These are phyloP conservation scores for Fusarium aywerte DNA, from an alignment of 2,329 filamentous ascomycete species.

Conservation along the genomic window DNA sequence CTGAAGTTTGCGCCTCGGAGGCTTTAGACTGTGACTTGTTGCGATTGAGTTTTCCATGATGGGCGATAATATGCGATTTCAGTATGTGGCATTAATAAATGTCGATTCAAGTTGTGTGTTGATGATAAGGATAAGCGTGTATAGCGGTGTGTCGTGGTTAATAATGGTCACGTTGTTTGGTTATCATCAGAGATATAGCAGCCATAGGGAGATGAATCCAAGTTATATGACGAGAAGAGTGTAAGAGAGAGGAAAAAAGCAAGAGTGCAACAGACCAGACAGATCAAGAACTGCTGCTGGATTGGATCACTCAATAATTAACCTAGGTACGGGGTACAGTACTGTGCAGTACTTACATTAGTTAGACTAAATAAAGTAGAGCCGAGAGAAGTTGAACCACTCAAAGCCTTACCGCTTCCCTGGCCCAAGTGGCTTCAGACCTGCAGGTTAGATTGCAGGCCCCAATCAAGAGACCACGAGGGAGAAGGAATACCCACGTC, in stretches of 20 bases:
- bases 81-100: constrained; percentile 25
- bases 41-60: constrained; percentile 23
- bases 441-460: constrained; percentile 40
- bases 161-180: constrained; percentile 23
- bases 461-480: constrained; percentile 40
- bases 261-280: constrained; percentile 25
- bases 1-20: constrained; percentile 47
- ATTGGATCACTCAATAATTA: constrained; percentile 1
- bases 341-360: neutral
- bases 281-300: constrained; percentile 14
- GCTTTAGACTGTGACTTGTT: constrained; percentile 41
- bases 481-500: constrained; percentile 42
- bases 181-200: constrained; percentile 8
- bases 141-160: constrained; percentile 19
- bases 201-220: constrained; percentile 20
- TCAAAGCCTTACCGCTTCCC: constrained; percentile 45
- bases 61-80: constrained; percentile 17
- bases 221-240: constrained; percentile 28
- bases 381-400: constrained; percentile 28
- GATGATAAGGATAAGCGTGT: constrained; percentile 6
- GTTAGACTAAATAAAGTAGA: constrained; percentile 23
- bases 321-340: constrained; percentile 8
- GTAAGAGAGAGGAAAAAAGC: constrained; percentile 12
- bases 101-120: neutral
- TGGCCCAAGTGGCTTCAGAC: constrained; percentile 39